Evolutionary conservation across 2,329 filamentous ascomycete species (phyloP), one percentile per base, ranked within the genome.

Genomic region (Stachybotrys echinatus): DNA sequence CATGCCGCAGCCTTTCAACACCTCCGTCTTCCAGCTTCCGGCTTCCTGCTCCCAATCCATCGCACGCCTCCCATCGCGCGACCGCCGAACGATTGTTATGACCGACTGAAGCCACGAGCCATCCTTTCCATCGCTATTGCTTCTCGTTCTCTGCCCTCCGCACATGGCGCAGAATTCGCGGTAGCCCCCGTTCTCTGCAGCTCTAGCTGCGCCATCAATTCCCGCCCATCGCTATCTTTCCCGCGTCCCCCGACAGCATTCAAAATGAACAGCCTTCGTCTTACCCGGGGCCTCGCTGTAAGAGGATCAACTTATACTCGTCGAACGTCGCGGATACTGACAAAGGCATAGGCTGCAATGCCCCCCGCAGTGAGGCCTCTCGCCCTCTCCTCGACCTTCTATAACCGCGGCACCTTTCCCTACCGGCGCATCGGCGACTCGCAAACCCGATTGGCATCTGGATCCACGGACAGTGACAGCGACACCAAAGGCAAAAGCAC

Each of bases 311-410:
- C 27, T 14, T 34, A 8, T 8, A 34, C 27, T 10, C 2, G 14
- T 10, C 10, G 27, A 34, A 8, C 5, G 10, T 14, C 5, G 10
- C 14, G 27, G 27, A 34, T 34, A 34, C 27, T 34, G 27, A 34
- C 27, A 34, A 34, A 10, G 10, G 14, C 10, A 8, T 34, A 34
- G 27, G 5, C 27, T 14, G 27, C 50, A 21, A 45, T 45, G n/a
- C n/a, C n/a, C 40, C 55, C 56, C 23, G 39, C 54, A 18, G 44
- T 51, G 19, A 53, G 58, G 49, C 49, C 58, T 21, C 48, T 59
- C 48, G 49, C 54, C 47, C 50, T 62, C 22, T 58, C 54, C 49
- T 50, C 46, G 23, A 39, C 38, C 43, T 49, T 56, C 4, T 18
- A n/a, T n/a, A 40, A 8, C 38, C 38, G 38, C 18, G 38, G 37